phyloP scores from a whole-genome alignment of 169 alveolate species.

The Plasmodium ovale region DNA sequence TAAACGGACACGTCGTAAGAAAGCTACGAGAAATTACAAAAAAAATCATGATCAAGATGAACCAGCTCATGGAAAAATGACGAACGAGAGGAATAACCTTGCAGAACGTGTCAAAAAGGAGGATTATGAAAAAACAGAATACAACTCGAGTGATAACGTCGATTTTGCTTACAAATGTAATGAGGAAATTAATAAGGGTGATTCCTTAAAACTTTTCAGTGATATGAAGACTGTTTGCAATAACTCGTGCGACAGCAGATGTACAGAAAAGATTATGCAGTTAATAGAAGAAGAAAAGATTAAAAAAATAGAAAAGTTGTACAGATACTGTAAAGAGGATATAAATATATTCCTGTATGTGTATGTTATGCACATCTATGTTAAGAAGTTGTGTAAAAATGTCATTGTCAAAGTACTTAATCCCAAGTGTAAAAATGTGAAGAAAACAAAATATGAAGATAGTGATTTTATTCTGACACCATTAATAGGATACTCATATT shows the following conservation, averaged over 20 bases:
- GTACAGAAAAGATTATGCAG: background rate
- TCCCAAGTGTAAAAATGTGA: conserved; percentile 42
- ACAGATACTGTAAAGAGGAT: conserved; percentile 38
- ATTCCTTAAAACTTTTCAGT: too few species aligned
- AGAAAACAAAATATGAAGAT: conserved; percentile 34
- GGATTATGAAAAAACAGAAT: too few species aligned
- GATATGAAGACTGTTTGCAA: background rate
- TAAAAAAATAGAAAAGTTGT: conserved; percentile 34
- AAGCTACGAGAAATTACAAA: too few species aligned
- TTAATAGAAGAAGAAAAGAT: conserved; percentile 40
- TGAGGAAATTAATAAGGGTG: background rate
- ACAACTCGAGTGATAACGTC: too few species aligned
- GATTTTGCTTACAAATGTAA: too few species aligned
- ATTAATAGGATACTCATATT: conserved; percentile 43
- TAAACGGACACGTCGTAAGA: background rate
- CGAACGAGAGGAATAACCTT: too few species aligned
- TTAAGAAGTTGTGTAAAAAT: conserved; percentile 46
- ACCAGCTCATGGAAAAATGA: too few species aligned
- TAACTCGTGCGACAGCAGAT: background rate
- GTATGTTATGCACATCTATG: conserved; percentile 58
- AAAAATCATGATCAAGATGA: too few species aligned
- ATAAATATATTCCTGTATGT: conserved; percentile 36
- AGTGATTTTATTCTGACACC: conserved; percentile 54
- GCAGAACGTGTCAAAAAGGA: too few species aligned
- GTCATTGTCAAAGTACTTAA: conserved; percentile 40